Percentiles rank a stretch among this genome's conserved stretches.
These are phyloP conservation scores for Russula sp. DNA, from an alignment of 768 basidiomycete species.

Conservation along the genomic window DNA sequence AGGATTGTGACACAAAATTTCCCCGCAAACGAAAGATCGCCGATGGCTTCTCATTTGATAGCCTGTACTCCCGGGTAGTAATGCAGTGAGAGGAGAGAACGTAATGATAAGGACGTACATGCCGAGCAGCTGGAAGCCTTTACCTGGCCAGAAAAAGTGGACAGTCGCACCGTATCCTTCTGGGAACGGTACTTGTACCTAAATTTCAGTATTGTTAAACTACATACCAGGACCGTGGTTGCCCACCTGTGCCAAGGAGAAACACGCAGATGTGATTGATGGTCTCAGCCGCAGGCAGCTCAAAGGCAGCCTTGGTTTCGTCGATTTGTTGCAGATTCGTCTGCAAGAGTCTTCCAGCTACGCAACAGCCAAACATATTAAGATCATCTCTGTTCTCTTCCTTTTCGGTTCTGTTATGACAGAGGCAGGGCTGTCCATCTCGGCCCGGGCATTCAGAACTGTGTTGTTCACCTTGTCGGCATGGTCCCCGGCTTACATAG, in stretches of 20 bases:
- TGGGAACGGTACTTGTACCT: conserved; percentile 59
- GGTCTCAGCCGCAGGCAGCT: conserved; percentile 58
- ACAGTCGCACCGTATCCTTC: conserved; percentile 80
- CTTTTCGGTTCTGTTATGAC: neutral
- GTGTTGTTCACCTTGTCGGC: no score
- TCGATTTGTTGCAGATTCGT: conserved; percentile 78
- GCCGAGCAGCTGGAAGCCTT: conserved; percentile 79
- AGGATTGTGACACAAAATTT: conserved; percentile 39
- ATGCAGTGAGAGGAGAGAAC: neutral
- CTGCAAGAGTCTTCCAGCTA: conserved; percentile 71
- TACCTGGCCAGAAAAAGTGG: conserved; percentile 81
- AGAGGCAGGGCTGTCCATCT: neutral
- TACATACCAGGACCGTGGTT: neutral
- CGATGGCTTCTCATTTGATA: conserved; percentile 85
- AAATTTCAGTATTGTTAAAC: neutral
- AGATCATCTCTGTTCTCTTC: neutral
- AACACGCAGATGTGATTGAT: conserved; percentile 88
- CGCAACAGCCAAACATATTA: conserved; percentile 66
- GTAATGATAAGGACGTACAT: conserved; percentile 44
- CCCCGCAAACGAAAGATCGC: conserved; percentile 80
- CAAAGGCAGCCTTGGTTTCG: conserved; percentile 75
- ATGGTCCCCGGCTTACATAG: neutral
- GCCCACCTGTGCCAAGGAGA: conserved; percentile 58
- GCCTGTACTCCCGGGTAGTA: conserved; percentile 37
- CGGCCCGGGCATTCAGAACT: neutral